Base-by-base conservation (phyloP, 2,329 filamentous ascomycete genomes). In the Capronia coronata region DNA sequence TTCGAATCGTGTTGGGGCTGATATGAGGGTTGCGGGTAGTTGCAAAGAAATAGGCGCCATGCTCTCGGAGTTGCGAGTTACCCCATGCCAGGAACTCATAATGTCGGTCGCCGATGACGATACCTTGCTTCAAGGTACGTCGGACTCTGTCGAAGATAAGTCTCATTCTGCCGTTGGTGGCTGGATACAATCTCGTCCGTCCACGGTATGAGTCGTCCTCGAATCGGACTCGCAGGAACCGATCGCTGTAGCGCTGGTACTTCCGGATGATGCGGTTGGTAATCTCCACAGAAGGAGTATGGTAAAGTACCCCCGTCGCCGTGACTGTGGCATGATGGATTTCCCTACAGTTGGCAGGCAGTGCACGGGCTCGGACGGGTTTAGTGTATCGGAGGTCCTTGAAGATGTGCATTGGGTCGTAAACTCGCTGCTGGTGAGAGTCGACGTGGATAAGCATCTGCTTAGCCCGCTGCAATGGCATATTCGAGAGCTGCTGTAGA, bases 1-100 rank as follows among this genome's bases (percentile, higher is more conserved):
- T 66, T 3, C 91, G 84, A 49, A 98, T 96, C 43, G 83, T 75
- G 14, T 84, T 77, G 46, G 87, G 87, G 1, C 80, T 84, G 6
- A 86, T 63, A 47, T 79, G 72, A 0, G 78, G 71, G 0, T 80
- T 81, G 0, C 86, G 78, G 14, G 48, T 50, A 16, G 57, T 39
- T 3, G 87, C 84, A 65, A 97, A 97, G 68, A 98, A 96, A 63
- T 93, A 97, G 0, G 87, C 90, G 0, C 90, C 86, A 59, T 91
- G 83, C 63, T 97, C 90, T 44, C 91, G 80, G 52, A 98, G 86
- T 61, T 98, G 93, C 0, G 93, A 96, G 65, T 93, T 97, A 0
- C 93, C 91, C 68, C 90, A 96, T 0, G 91, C 93, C 21, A 98
- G 78, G 57, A 97, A 97, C 59, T 91, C 79, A 65, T 89, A 98